Base-by-base conservation (phyloP, 768 basidiomycete species). In the Hypholoma fasciculare region DNA sequence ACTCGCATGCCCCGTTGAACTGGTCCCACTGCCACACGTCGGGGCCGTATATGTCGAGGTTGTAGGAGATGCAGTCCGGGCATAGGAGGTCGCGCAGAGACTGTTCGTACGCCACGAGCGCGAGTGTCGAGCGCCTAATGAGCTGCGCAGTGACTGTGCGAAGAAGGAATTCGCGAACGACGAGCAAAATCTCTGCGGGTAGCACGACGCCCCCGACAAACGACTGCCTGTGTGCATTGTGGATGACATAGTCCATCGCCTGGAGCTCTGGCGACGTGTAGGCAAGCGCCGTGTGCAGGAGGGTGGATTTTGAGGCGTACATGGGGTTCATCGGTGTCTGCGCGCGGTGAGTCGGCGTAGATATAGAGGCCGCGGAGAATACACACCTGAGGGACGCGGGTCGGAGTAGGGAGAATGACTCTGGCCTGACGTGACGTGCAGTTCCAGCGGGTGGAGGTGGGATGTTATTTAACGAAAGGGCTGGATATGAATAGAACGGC, bases 21-120 rank as follows among this genome's bases (percentile, higher is more conserved):
- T 81, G 77, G 44, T 80, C 78, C 83, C 83, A 85, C 47, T 79
- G 74, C 66, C 79, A 82, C 8, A 84, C 71, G 58, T 80, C 77
- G 30, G 72, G 71, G 1, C 83, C 83, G 60, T 78, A 85, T 23
- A 85, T 80, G 57, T 83, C 80, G 19, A 79, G 67, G 63, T 84
- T 78, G 65, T 81, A 84, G 17, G 76, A 72, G 61, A 75, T 71
- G 67, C 82, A 83, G 56, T 83, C 78, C 36, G 75, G 64, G 63
- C 82, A 83, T 60, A 85, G 75, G 37, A 78, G 67, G 26, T 69
- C 66, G 52, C 74, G 72, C 26, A 80, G 65, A 16, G 72, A 72
- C 19, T 63, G 58, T 60, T 81, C 79, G 61, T 82, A 81, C 17
- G 62, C 63, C 19, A 64, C 61, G 46, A 85, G 74, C 43, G 80